These are phyloP conservation scores for Globisporangium nagaii DNA, from an alignment of 352 stramenopile genomes.

Conservation along the genomic window DNA sequence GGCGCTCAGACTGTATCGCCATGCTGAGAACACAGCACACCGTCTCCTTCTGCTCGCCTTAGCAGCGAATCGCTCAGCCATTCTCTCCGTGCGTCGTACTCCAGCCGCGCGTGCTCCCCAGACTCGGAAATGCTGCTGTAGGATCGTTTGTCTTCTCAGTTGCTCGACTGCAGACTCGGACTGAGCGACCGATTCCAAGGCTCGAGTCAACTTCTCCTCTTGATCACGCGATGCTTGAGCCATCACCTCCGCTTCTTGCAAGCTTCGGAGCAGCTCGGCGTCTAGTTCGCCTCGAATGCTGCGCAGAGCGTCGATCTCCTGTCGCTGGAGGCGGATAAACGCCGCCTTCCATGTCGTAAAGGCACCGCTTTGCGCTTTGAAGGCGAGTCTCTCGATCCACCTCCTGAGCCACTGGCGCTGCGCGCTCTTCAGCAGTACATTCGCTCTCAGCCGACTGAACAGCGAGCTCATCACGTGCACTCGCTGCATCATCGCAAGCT, in stretches of 20 bases:
- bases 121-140: neutral
- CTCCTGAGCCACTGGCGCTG: neutral
- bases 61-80: neutral
- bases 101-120: neutral
- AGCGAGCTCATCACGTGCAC: neutral
- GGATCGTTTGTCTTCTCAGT: neutral
- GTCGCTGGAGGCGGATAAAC: neutral
- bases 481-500: slow-evolving; percentile 10
- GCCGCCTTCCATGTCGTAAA: neutral
- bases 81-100: neutral
- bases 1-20: neutral
- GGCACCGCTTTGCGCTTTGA: neutral
- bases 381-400: neutral
- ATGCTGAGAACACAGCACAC: neutral
- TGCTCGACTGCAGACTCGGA: neutral
- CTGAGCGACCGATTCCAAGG: neutral
- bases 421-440: neutral
- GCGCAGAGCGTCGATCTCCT: neutral
- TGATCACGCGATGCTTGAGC: neutral
- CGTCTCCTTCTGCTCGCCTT: neutral
- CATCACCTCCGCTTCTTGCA: neutral
- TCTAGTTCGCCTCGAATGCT: neutral
- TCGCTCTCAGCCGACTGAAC: neutral
- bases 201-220: neutral
- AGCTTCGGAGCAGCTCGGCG: neutral